Evolutionary conservation across 2,329 filamentous ascomycete species (phyloP), one percentile per base, ranked within the genome.

Genomic region (Peltaster fructicola): DNA sequence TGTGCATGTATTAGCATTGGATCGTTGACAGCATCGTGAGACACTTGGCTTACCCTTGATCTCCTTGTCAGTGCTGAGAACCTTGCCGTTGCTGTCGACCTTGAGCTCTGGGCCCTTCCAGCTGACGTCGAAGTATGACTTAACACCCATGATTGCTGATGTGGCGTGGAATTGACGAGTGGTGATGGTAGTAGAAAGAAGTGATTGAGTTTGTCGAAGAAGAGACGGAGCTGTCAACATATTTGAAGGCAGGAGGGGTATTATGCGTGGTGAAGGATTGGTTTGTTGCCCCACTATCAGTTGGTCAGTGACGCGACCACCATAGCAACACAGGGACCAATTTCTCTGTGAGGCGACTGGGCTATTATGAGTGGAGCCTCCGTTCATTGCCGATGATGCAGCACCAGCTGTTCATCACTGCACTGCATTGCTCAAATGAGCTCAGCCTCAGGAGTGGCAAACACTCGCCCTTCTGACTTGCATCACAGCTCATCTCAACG

Each of bases 101-200:
- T 76, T 59, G 40, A 90, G 42, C 50, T 70, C 61, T 37, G 77
- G 76, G 38, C 76, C 78, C 49, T 70, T 63, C 43, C 43, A 47
- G 32, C 31, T 32, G 31, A 16, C 48, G 36, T 84, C 74, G 61
- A 85, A 82, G 62, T 59, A 79, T 60, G 71, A 71, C 53, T 74
- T 71, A 53, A 68, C 57, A 50, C 63, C 59, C 81, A 91, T 92
- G 55, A 65, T 73, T 63, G 66, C 59, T 47, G 73, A 57, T 52
- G 77, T 63, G 47, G 68, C 61, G 52, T 65, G 60, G 50, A 73
- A 74, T 39, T 55, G 53, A 51, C 65, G 55, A 43, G 47, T 45
- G 40, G 52, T 37, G 42, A 43, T 46, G 44, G 47, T 44, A 41
- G 36, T 35, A 45, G 37, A 25, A 22, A 33, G 45, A 43, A 35